A percentile compares a stretch with the other conserved stretches of the same genome.
phyloP scores from a whole-genome alignment of 805 yeast genomes.

The Candida quercuum region DNA sequence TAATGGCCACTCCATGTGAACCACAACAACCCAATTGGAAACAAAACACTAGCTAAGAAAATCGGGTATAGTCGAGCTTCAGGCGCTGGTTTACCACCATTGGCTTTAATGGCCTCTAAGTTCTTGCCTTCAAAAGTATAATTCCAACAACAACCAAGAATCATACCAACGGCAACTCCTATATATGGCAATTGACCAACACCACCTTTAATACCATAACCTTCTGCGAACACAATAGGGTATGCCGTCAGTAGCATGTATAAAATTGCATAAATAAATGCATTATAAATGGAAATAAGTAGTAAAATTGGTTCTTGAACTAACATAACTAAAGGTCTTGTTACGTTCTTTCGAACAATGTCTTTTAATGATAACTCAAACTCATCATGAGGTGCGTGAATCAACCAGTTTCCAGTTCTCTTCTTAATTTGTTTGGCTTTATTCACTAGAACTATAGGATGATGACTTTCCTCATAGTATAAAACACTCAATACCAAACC shows the following conservation, averaged over 20 bases:
- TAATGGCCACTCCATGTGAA: constrained; percentile 84
- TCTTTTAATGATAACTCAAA: constrained; percentile 51
- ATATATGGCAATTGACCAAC: constrained; percentile 76
- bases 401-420: constrained; percentile 77
- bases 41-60: constrained; percentile 63
- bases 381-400: constrained; percentile 72
- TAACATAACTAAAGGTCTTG: constrained; percentile 67
- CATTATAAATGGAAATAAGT: constrained; percentile 63
- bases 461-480: constrained; percentile 65
- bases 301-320: constrained; percentile 67
- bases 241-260: constrained; percentile 71
- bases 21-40: constrained; percentile 82
- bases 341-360: constrained; percentile 54
- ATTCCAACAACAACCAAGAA: constrained; percentile 50
- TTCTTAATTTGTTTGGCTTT: constrained; percentile 62
- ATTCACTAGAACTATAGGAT: constrained; percentile 54
- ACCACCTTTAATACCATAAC: constrained; percentile 60
- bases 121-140: constrained; percentile 51
- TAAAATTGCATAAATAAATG: constrained; percentile 76
- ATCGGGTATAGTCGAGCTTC: constrained; percentile 77
- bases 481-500: constrained; percentile 35
- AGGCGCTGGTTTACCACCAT: constrained; percentile 61
- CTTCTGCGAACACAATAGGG: constrained; percentile 61
- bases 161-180: constrained; percentile 65
- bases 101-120: constrained; percentile 38